These are phyloP conservation scores for Penicillium tannophilum DNA, from an alignment of 495 filamentous ascomycete species.

Conservation along the genomic window DNA sequence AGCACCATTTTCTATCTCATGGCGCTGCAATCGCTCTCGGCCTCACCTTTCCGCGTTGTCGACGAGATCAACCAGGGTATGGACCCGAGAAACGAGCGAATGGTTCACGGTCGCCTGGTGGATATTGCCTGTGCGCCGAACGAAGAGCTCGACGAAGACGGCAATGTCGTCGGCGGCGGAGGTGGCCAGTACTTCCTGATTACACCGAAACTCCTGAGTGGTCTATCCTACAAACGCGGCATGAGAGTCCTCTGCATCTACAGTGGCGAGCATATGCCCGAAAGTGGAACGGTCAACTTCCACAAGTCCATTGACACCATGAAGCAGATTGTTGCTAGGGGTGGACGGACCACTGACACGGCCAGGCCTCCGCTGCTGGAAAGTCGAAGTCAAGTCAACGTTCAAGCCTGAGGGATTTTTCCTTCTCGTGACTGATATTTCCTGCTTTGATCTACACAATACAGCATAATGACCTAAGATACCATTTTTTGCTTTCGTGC, in stretches of 20 bases:
- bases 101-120: conserved; percentile 96
- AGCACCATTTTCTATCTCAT: conserved; percentile 99
- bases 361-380: conserved; percentile 25
- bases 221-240: conserved; percentile 78
- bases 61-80: conserved; percentile 99
- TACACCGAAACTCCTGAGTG: conserved; percentile 92
- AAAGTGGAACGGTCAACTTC: conserved; percentile 45
- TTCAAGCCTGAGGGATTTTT: conserved; percentile 29
- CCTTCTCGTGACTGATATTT: conserved; percentile 14
- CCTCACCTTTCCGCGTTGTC: conserved; percentile 97
- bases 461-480: conserved; percentile 7
- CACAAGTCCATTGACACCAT: conserved; percentile 33
- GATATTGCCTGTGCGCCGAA: conserved; percentile 74
- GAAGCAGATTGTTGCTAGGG: conserved; percentile 22
- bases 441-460: not conserved
- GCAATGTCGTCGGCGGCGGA: conserved; percentile 31
- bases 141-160: conserved; percentile 21
- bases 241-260: conserved; percentile 96
- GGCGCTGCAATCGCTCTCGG: conserved; percentile 91
- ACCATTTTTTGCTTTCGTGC: not conserved
- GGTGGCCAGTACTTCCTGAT: conserved; percentile 86
- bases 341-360: conserved; percentile 11
- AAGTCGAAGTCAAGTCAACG: conserved; percentile 17
- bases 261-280: conserved; percentile 86
- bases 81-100: conserved; percentile 96